Percentiles rank a stretch among this genome's conserved stretches.
Evolutionary conservation across 2,329 filamentous ascomycete species (phyloP).

Genomic region (Pezicula rhizophila): DNA sequence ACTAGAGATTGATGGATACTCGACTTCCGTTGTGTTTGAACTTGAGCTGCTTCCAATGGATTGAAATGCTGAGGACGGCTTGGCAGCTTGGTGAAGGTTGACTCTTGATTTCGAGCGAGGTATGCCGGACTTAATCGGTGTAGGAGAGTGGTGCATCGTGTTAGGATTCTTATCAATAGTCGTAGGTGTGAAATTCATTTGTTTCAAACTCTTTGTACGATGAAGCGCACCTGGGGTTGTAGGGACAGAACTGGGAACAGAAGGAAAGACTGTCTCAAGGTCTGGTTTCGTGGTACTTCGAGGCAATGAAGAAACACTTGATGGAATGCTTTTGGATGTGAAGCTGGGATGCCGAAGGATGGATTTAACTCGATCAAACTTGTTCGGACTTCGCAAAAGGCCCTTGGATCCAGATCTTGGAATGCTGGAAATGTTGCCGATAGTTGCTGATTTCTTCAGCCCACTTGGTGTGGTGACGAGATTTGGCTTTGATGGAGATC

Average conservation of each 20-base stretch:
- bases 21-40: conserved; percentile 30
- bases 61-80: conserved; percentile 27
- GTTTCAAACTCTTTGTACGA: conserved; percentile 59
- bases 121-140: conserved; percentile 45
- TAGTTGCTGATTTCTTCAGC: conserved; percentile 48
- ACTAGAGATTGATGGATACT: conserved; percentile 49
- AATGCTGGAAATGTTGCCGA: conserved; percentile 34
- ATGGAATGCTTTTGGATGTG: conserved; percentile 16
- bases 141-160: conserved; percentile 45
- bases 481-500: conserved; percentile 47
- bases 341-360: conserved; percentile 39
- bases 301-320: conserved; percentile 17
- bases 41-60: not conserved
- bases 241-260: conserved; percentile 44
- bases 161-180: conserved; percentile 43
- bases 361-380: conserved; percentile 48
- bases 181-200: conserved; percentile 73
- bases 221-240: conserved; percentile 47
- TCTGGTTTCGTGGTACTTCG: conserved; percentile 43
- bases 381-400: conserved; percentile 18
- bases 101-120: conserved; percentile 35
- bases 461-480: conserved; percentile 37
- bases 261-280: conserved; percentile 47
- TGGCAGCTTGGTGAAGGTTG: conserved; percentile 29
- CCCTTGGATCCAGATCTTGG: conserved; percentile 23